Conservation (phyloP, 305 asterid species). For the Fraxinus latifolia region DNA sequence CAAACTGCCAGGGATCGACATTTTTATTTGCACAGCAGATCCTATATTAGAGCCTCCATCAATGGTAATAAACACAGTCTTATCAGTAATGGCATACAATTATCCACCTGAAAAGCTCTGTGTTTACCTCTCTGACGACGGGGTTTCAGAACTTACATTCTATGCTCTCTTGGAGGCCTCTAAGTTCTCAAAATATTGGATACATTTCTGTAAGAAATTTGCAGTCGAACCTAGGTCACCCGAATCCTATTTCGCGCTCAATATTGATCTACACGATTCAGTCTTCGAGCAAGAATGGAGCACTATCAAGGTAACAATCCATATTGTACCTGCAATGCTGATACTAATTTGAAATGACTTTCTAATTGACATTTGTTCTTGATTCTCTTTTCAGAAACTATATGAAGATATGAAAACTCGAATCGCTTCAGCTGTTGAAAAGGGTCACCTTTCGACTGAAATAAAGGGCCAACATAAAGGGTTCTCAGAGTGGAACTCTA, state of each 20-base stretch:
- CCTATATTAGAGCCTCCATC: constrained; percentile 69
- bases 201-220: constrained; percentile 65
- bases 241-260: constrained; percentile 38
- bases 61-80: constrained; percentile 58
- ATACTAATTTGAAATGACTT: neutral
- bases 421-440: neutral
- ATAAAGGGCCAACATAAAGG: constrained; percentile 48
- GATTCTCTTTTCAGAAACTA: constrained; percentile 34
- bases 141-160: constrained; percentile 60
- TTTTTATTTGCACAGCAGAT: constrained; percentile 78
- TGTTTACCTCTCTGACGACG: constrained; percentile 78
- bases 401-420: constrained; percentile 47
- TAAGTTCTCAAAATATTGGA: constrained; percentile 54
- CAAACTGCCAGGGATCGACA: constrained; percentile 53
- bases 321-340: neutral
- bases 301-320: constrained; percentile 40
- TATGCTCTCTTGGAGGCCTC: constrained; percentile 77
- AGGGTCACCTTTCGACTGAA: neutral
- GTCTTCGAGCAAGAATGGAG: constrained; percentile 40
- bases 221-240: constrained; percentile 70
- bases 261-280: constrained; percentile 5
- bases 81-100: constrained; percentile 63
- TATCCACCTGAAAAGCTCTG: constrained; percentile 55
- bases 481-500: constrained; percentile 54
- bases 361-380: neutral